phyloP scores from a whole-genome alignment of 805 yeast genomes.

The Jamesozyma lodderae region DNA sequence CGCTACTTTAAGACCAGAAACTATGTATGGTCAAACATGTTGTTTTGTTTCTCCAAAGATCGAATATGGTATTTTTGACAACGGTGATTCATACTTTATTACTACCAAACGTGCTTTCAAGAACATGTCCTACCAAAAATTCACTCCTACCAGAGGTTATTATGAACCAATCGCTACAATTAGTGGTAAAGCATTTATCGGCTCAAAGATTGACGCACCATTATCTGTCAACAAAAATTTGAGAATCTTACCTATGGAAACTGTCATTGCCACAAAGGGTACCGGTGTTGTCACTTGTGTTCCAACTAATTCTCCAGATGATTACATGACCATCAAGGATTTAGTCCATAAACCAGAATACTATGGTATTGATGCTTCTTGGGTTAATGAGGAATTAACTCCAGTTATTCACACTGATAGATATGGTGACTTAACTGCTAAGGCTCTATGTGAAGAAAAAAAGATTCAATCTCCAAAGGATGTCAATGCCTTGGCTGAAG shows the following conservation, averaged over 20 bases:
- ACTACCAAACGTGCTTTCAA: slow-evolving; percentile 94
- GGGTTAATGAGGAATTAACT: slow-evolving; percentile 69
- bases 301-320: slow-evolving; percentile 98
- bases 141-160: slow-evolving; percentile 82
- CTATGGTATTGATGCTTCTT: slow-evolving; percentile 72
- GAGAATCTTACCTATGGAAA: slow-evolving; percentile 93
- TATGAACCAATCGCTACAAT: slow-evolving; percentile 52
- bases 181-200: slow-evolving; percentile 68
- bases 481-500: slow-evolving; percentile 72
- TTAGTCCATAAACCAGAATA: slow-evolving; percentile 83
- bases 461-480: slow-evolving; percentile 96
- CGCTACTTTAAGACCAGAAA: slow-evolving; percentile 96
- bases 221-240: slow-evolving; percentile 59
- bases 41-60: slow-evolving; percentile 96
- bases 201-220: slow-evolving; percentile 83
- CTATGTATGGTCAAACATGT: slow-evolving; percentile 98
- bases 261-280: slow-evolving; percentile 90
- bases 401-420: slow-evolving; percentile 72
- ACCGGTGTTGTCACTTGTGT: slow-evolving; percentile 99
- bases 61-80: slow-evolving; percentile 82
- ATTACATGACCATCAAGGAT: slow-evolving; percentile 78
- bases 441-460: slow-evolving; percentile 69
- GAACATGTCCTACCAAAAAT: slow-evolving; percentile 91
- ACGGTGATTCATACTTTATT: slow-evolving; percentile 66
- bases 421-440: slow-evolving; percentile 86